Evolutionary conservation across 2,329 filamentous ascomycete genomes (phyloP).

Genomic region (Alternaria hordeiaustralica): DNA sequence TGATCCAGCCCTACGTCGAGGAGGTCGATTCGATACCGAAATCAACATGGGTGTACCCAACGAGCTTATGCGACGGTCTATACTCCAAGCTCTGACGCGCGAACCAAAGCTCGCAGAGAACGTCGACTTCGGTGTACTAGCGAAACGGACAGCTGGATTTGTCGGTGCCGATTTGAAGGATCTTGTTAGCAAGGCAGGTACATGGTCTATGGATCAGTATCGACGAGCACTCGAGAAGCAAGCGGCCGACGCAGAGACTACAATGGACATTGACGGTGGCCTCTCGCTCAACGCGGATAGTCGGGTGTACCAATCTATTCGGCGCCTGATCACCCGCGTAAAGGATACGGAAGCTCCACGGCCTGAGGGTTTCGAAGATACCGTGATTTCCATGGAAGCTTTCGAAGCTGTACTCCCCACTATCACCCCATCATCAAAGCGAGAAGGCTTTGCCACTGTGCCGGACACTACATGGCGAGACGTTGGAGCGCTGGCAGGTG

Average conservation of each 20-base stretch:
- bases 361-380: constrained; percentile 61
- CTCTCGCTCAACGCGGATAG: constrained; percentile 23
- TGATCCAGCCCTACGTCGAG: constrained; percentile 76
- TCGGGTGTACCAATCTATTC: constrained; percentile 25
- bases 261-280: constrained; percentile 61
- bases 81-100: constrained; percentile 75
- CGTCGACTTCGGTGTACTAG: constrained; percentile 75
- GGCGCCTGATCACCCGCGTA: constrained; percentile 60
- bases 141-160: constrained; percentile 87
- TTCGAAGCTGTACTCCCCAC: constrained; percentile 77
- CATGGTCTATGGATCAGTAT: constrained; percentile 68
- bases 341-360: constrained; percentile 56
- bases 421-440: constrained; percentile 81
- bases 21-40: constrained; percentile 80
- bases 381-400: constrained; percentile 68
- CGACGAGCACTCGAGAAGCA: constrained; percentile 58
- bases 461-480: constrained; percentile 93
- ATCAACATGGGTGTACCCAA: constrained; percentile 90
- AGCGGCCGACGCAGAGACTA: constrained; percentile 41
- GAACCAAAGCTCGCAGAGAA: constrained; percentile 69
- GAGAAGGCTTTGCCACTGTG: constrained; percentile 93
- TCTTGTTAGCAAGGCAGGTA: constrained; percentile 69
- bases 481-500: constrained; percentile 81
- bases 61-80: constrained; percentile 76
- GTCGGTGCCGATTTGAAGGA: constrained; percentile 88